These are phyloP conservation scores for Rhodamnia argentea DNA, from an alignment of 345 rosid species.

Conservation along the genomic window DNA sequence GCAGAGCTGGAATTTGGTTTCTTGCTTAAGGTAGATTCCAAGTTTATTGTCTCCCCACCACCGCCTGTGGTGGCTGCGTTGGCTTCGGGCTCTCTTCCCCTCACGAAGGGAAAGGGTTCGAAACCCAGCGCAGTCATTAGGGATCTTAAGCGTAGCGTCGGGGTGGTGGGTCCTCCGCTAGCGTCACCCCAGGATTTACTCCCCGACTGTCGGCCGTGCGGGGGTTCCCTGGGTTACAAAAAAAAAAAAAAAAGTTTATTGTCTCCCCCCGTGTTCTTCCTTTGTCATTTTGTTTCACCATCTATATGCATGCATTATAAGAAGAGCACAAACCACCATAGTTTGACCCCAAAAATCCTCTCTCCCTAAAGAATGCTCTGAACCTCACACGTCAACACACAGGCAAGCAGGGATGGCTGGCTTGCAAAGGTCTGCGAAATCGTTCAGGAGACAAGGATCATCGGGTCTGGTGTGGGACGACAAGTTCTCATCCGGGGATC, in stretches of 20 bases:
- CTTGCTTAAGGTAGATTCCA: background rate
- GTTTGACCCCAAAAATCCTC: background rate
- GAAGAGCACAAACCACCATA: too few relatives aligned
- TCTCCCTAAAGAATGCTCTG: background rate
- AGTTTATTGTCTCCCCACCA: background rate
- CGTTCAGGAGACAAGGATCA: conserved; percentile 81
- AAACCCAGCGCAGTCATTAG: too few relatives aligned
- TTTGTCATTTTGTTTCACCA: conserved; percentile 8
- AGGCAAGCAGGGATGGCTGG: conserved; percentile 12
- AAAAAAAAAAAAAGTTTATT: too few relatives aligned
- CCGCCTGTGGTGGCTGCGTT: too few relatives aligned
- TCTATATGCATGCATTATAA: background rate
- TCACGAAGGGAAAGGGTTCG: too few relatives aligned
- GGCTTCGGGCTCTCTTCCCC: too few relatives aligned
- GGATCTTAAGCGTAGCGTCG: too few relatives aligned
- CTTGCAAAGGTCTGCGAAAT: conserved; percentile 55
- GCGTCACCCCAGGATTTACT: too few relatives aligned
- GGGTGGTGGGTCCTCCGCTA: too few relatives aligned
- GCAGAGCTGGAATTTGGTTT: background rate
- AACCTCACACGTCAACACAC: background rate
- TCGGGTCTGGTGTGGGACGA: conserved; percentile 74
- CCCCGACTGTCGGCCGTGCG: too few relatives aligned
- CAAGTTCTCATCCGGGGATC: conserved; percentile 36
- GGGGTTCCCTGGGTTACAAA: too few relatives aligned
- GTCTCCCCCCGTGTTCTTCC: background rate